Conservation (phyloP, 352 stramenopile species). For the Globisporangium cystogenes region DNA sequence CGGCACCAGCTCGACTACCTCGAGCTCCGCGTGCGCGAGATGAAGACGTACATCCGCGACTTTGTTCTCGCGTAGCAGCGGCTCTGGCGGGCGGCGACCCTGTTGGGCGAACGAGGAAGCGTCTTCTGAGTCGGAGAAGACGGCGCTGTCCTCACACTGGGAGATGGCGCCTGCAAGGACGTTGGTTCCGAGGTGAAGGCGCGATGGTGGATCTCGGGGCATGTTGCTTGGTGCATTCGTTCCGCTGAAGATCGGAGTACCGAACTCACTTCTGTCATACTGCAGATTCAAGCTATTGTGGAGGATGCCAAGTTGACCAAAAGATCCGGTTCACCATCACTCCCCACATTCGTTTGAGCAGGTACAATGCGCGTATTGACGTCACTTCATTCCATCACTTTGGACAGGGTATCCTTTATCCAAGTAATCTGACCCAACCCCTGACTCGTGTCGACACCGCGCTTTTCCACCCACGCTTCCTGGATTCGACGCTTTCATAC, state of each 20-base stretch:
- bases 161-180: no score
- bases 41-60: constrained; percentile 48
- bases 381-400: background rate
- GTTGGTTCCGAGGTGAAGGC: no score
- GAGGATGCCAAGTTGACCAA: background rate
- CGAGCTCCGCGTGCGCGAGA: constrained; percentile 41
- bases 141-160: no score
- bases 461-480: background rate
- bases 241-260: no score
- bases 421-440: background rate
- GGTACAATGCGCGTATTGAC: background rate
- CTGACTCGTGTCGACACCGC: background rate
- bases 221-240: no score
- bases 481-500: background rate
- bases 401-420: background rate
- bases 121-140: no score
- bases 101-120: no score
- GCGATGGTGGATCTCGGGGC: no score
- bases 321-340: background rate
- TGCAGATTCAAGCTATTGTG: no score
- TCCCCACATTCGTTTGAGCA: background rate
- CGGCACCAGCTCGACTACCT: constrained; percentile 67
- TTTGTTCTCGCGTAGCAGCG: constrained; percentile 18
- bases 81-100: no score
- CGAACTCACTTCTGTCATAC: background rate